Evolutionary conservation across 2,329 filamentous ascomycete species (phyloP).

Genomic region (Dryadomyces quercus-mongolicae): DNA sequence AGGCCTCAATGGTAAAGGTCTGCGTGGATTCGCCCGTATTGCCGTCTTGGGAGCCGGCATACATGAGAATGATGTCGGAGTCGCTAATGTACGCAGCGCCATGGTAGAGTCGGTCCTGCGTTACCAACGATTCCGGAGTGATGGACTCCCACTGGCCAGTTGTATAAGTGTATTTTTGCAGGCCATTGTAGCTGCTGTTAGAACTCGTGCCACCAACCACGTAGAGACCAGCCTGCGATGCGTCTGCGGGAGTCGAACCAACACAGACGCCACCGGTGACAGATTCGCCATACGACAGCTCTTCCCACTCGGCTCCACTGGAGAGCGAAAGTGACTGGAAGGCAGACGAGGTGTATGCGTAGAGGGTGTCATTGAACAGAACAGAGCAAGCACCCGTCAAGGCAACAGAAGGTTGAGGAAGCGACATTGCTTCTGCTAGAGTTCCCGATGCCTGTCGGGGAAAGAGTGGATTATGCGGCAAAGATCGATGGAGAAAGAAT

Average conservation of each 20-base stretch:
- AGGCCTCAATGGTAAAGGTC: conserved; percentile 62
- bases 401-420: conserved; percentile 56
- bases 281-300: conserved; percentile 50
- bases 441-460: conserved; percentile 5
- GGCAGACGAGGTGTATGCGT: conserved; percentile 63
- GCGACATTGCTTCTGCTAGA: conserved; percentile 42
- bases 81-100: conserved; percentile 61
- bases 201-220: conserved; percentile 62
- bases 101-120: conserved; percentile 62
- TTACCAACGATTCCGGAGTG: conserved; percentile 31
- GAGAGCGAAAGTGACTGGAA: conserved; percentile 64
- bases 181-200: conserved; percentile 50
- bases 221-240: conserved; percentile 54
- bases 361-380: conserved; percentile 70
- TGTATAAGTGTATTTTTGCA: conserved; percentile 55
- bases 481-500: neutral
- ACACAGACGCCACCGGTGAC: conserved; percentile 72
- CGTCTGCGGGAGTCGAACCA: conserved; percentile 48
- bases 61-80: conserved; percentile 64
- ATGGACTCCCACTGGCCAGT: conserved; percentile 41
- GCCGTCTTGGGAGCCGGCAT: conserved; percentile 60
- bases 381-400: conserved; percentile 72
- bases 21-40: conserved; percentile 48
- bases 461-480: neutral
- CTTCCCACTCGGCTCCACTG: conserved; percentile 59